Percentiles rank a stretch among this genome's conserved stretches.
Evolutionary conservation across 2,329 filamentous ascomycete species (phyloP).

Genomic region (Neopestalotiopsis sp.): DNA sequence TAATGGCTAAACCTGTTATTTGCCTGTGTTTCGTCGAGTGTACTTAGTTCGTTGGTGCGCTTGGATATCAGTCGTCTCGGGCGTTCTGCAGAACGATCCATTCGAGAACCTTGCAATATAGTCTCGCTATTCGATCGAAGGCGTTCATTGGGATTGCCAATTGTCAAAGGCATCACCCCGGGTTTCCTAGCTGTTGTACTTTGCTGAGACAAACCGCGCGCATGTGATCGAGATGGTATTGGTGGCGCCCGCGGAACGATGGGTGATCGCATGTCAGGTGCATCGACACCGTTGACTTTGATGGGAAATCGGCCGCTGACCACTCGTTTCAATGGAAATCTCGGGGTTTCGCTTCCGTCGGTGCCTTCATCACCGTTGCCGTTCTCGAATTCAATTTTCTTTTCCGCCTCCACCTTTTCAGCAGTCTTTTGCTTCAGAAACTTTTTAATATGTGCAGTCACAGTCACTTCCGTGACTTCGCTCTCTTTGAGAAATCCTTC

Average conservation of each 20-base stretch:
- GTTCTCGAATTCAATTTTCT: conserved; percentile 57
- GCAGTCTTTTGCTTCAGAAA: conserved; percentile 59
- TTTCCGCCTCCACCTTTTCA: conserved; percentile 50
- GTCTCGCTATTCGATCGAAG: conserved; percentile 70
- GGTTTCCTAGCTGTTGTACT: conserved; percentile 69
- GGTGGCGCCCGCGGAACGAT: conserved; percentile 71
- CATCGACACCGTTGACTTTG: conserved; percentile 75
- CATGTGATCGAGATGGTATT: conserved; percentile 81
- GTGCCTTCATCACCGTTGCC: conserved; percentile 64
- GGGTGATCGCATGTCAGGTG: conserved; percentile 71
- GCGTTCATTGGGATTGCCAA: conserved; percentile 72
- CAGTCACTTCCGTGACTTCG: conserved; percentile 65
- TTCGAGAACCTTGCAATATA: conserved; percentile 51
- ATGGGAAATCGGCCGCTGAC: conserved; percentile 71
- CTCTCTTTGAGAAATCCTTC: conserved; percentile 63
- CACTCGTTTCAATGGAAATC: conserved; percentile 67
- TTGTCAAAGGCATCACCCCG: conserved; percentile 72
- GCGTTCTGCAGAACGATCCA: conserved; percentile 58
- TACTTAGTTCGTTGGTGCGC: conserved; percentile 64
- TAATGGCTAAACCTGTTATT: conserved; percentile 71
- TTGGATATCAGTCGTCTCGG: conserved; percentile 66
- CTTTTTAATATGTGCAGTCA: conserved; percentile 67
- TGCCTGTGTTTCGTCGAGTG: conserved; percentile 65
- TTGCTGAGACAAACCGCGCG: conserved; percentile 74
- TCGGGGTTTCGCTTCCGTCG: conserved; percentile 81